Percentiles rank a stretch among this genome's conserved stretches.
phyloP scores from a whole-genome alignment of 2,329 filamentous ascomycete genomes.

The Metarhizium sp. region DNA sequence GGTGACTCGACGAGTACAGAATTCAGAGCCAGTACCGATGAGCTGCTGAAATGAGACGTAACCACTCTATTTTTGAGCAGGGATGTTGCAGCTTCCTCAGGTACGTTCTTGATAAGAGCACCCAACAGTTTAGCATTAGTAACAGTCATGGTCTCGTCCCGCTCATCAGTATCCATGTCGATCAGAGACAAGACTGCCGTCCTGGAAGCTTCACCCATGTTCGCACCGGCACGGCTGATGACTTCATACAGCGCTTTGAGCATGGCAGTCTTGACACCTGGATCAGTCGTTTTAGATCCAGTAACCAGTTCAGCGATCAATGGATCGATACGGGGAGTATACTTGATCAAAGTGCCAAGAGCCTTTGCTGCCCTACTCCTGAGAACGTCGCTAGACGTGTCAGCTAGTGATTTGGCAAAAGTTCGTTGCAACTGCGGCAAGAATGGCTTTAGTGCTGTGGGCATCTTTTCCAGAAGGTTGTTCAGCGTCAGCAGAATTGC shows the following conservation, averaged over 20 bases:
- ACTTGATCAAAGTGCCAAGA: conserved; percentile 86
- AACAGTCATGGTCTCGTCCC: conserved; percentile 70
- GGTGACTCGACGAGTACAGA: conserved; percentile 78
- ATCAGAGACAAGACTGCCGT: conserved; percentile 81
- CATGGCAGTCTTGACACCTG: conserved; percentile 90
- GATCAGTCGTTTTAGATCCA: conserved; percentile 80
- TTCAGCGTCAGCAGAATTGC: conserved; percentile 92
- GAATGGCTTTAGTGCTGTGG: conserved; percentile 90
- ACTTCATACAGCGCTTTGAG: conserved; percentile 94
- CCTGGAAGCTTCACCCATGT: conserved; percentile 89
- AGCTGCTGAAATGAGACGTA: conserved; percentile 62
- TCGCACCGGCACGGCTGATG: conserved; percentile 84
- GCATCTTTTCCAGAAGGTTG: conserved; percentile 93
- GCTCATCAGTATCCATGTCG: conserved; percentile 70
- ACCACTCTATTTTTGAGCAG: conserved; percentile 67
- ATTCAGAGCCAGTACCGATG: conserved; percentile 81
- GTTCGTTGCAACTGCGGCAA: conserved; percentile 92
- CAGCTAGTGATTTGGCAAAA: conserved; percentile 91
- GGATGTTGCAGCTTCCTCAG: conserved; percentile 54
- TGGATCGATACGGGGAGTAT: conserved; percentile 91
- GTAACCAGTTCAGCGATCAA: conserved; percentile 86
- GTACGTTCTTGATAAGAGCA: conserved; percentile 79
- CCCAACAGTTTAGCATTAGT: conserved; percentile 87
- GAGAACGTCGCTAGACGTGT: conserved; percentile 81
- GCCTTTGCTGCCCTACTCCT: conserved; percentile 86